Evolutionary conservation across 305 asterid genomes (phyloP).

Genomic region (Rubia balearica): DNA sequence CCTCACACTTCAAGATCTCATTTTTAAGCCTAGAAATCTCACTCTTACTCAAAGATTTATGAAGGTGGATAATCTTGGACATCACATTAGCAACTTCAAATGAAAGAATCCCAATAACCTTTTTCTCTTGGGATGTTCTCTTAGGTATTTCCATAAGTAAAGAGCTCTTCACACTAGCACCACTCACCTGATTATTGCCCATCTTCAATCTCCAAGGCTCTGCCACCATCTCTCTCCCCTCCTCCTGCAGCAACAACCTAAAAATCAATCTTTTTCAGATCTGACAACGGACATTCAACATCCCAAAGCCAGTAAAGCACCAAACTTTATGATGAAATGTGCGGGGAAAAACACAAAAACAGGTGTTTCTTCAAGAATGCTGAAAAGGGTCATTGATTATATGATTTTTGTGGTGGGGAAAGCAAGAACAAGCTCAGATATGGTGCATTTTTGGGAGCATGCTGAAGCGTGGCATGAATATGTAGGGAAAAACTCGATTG

Average conservation of each 20-base stretch:
- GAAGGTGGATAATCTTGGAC: slow-evolving; percentile 75
- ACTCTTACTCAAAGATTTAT: slow-evolving; percentile 57
- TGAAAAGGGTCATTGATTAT: slow-evolving; percentile 20
- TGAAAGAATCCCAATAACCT: slow-evolving; percentile 66
- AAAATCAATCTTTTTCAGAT: slow-evolving; percentile 38
- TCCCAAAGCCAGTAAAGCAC: not conserved
- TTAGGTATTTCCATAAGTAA: slow-evolving; percentile 50
- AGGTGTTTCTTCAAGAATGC: slow-evolving; percentile 12
- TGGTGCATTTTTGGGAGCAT: slow-evolving; percentile 23
- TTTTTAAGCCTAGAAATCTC: slow-evolving; percentile 58
- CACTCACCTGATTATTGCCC: slow-evolving; percentile 83
- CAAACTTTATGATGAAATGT: not conserved
- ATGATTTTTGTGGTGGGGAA: slow-evolving; percentile 27
- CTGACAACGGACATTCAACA: slow-evolving; percentile 21
- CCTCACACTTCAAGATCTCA: slow-evolving; percentile 68
- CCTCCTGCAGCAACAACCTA: slow-evolving; percentile 22
- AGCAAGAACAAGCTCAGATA: slow-evolving; percentile 25
- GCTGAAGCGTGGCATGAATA: slow-evolving; percentile 17
- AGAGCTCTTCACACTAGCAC: slow-evolving; percentile 57
- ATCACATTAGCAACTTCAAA: slow-evolving; percentile 92
- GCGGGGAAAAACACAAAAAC: not conserved
- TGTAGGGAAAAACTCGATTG: slow-evolving; percentile 30
- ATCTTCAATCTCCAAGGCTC: slow-evolving; percentile 79
- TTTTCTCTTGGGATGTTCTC: slow-evolving; percentile 40
- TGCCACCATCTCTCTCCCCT: slow-evolving; percentile 69